Base-by-base conservation (phyloP, 2,329 filamentous ascomycete genomes). In the Penicillium fuscoglaucum region DNA sequence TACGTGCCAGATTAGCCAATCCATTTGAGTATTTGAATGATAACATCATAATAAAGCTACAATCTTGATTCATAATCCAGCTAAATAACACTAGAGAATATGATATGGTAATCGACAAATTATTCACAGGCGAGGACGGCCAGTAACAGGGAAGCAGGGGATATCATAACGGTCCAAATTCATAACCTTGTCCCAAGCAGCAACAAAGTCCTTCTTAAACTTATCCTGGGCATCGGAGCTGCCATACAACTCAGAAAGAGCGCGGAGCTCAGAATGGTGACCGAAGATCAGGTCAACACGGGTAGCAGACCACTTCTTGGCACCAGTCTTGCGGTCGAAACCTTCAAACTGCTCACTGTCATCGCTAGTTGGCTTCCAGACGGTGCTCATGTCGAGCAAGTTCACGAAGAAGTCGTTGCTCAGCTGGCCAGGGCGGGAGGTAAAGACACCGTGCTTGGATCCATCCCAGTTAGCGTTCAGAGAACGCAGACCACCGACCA, bases 371-470 rank as follows among this genome's bases (percentile, higher is more conserved):
- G 83, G 68, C 77, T 85, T 85, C 90, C 90, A 92, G 24, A 76
- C 79, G 7, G 83, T 89, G 73, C 76, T 78, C 68, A 82, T 84
- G 69, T 91, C 88, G 26, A 93, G 83, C 1, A 93, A 80, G 78
- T 92, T 91, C 75, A 90, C 83, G 70, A 93, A 93, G 82, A 91
- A 93, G 78, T 92, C 90, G 75, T 90, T 91, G 70, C 86, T 90
- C 67, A 93, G 80, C 66, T 84, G 76, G 43, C 90, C 90, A 1
- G 88, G 87, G 8, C 79, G 80, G 66, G 82, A 80, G 57, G 90
- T 93, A 69, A 92, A 81, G 58, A 92, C 82, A 59, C 90, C 90
- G 58, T 84, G 75, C 26, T 79, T 71, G 0, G 88, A 90, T 43
- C 86, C 86, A 66, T 92, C 88, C 62, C 81, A 90, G 80, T 92